phyloP scores from a whole-genome alignment of 805 yeast species.

The Hanseniaspora opuntiae region DNA sequence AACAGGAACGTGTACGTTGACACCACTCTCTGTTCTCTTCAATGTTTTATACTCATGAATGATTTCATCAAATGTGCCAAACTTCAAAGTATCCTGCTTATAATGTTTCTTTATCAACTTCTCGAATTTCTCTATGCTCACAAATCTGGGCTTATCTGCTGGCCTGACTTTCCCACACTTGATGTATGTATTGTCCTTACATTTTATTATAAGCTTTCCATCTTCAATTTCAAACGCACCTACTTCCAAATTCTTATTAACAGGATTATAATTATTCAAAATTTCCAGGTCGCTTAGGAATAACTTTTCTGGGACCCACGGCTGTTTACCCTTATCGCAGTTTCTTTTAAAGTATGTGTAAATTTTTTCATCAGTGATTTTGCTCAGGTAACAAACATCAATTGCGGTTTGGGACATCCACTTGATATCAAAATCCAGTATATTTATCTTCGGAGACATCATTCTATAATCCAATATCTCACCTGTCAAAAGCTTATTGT shows the following conservation, averaged over 20 bases:
- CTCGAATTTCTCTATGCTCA: neutral
- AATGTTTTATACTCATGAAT: neutral
- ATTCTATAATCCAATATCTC: neutral
- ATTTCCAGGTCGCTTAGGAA: neutral
- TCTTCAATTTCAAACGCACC: neutral
- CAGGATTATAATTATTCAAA: neutral
- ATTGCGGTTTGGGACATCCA: neutral
- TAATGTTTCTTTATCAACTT: neutral
- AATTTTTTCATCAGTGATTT: neutral
- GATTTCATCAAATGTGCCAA: neutral
- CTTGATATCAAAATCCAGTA: neutral
- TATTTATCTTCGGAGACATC: neutral
- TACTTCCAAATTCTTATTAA: neutral
- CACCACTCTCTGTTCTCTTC: neutral
- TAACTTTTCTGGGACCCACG: conserved; percentile 3
- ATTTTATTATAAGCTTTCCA: neutral
- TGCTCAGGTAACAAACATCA: neutral
- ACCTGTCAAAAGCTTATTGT: neutral
- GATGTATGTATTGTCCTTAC: neutral
- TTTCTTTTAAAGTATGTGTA: neutral
- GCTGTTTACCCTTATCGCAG: neutral
- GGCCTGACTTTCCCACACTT: neutral
- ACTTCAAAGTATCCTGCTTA: neutral
- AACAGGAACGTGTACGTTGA: neutral
- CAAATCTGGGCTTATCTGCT: neutral